These are phyloP conservation scores for Nemania sp. DNA, from an alignment of 2,329 filamentous ascomycete species.

Conservation along the genomic window DNA sequence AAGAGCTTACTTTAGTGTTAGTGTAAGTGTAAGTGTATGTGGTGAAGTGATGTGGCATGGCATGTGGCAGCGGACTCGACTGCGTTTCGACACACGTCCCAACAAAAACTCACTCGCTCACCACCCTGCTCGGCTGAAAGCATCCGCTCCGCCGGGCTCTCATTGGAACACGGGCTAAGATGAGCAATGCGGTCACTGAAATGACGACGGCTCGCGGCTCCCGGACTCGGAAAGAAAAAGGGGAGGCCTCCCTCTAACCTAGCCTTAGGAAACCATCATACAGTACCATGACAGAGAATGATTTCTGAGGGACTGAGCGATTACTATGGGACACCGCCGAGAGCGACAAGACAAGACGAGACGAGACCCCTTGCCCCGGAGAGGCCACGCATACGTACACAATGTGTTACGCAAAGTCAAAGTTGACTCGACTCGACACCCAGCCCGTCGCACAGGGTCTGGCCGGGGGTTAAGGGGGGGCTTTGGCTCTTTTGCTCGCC, in stretches of 20 bases:
- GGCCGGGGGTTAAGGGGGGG: too few species aligned
- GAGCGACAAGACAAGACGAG: not conserved
- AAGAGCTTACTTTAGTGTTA: not conserved
- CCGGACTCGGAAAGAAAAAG: too few species aligned
- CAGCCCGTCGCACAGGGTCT: not conserved
- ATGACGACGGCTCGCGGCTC: constrained; percentile 25
- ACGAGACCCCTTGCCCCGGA: not conserved
- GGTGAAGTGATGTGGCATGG: not conserved
- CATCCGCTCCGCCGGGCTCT: constrained; percentile 4
- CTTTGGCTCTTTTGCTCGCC: too few species aligned
- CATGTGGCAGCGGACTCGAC: not conserved
- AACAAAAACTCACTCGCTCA: constrained; percentile 3
- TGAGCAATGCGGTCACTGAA: constrained; percentile 28
- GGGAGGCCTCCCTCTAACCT: constrained; percentile 25
- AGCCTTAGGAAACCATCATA: too few species aligned
- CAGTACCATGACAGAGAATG: too few species aligned
- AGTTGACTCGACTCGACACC: not conserved
- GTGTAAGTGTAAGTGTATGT: not conserved
- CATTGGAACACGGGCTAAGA: constrained; percentile 25
- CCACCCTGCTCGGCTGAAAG: constrained; percentile 29
- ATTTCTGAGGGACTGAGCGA: too few species aligned
- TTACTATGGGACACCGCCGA: not conserved
- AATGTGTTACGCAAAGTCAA: not conserved
- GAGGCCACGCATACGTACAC: constrained; percentile 1
- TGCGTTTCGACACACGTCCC: too few species aligned